Conservation (phyloP, 148 eudicot species). For the Silene conica region DNA sequence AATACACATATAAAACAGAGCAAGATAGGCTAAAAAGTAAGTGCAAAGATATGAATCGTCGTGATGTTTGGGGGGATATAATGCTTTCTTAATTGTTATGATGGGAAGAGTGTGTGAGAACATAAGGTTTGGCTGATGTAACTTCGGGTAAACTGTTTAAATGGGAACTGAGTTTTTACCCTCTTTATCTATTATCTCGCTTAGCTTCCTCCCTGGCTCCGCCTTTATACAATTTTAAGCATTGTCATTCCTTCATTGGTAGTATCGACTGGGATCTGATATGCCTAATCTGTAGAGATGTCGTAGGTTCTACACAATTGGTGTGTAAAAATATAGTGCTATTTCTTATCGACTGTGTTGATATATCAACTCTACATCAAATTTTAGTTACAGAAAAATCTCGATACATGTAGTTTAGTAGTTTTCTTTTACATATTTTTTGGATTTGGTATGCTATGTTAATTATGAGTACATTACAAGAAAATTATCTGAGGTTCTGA, state of each 20-base stretch:
- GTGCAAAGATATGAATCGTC: neutral
- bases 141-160: neutral
- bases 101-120: neutral
- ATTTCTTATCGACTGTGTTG: neutral
- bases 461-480: neutral
- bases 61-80: neutral
- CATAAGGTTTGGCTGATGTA: neutral
- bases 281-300: neutral
- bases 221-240: too few species aligned
- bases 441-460: neutral
- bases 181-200: neutral
- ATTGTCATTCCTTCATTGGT: neutral
- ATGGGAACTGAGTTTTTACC: neutral
- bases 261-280: slow-evolving; percentile 7
- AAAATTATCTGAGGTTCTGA: neutral
- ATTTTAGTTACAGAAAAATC: neutral
- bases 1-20: neutral
- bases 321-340: neutral
- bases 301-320: neutral
- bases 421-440: neutral
- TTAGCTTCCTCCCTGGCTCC: too few species aligned
- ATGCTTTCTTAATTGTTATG: neutral
- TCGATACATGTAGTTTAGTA: neutral
- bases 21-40: neutral
- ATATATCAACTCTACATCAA: neutral